Evolutionary conservation across 1,139 yeast species (phyloP), one percentile per base, ranked within the genome.

Genomic region (Suhomyces chickasaworum): DNA sequence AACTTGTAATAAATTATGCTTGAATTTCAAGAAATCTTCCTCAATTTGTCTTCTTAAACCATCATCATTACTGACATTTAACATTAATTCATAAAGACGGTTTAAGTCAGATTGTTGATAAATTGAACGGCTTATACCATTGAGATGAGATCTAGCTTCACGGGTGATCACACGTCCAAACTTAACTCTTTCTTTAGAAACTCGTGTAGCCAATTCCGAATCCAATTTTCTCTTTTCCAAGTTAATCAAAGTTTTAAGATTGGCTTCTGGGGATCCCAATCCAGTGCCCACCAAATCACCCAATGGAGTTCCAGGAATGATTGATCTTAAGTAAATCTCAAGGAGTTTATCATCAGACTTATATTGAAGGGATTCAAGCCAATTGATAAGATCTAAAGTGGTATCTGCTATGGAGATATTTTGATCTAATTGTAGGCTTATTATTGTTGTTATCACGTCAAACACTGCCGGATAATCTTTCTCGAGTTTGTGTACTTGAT

Each of bases 31-130:
- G 55, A 77, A 73, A 41, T 77, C 76, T 21, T 79, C 83, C 63
- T 91, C 96, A 40, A 75, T 66, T 8, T 64, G 58, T n/a, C 78
- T 65, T 53, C 97, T 76, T 42, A 69, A 61, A 0, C 63, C 75
- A 53, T 89, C 96, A 57, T 87, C 87, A 51, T 80, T 74, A 30
- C 84, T 74, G 31, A 79, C 61, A 57, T 86, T 81, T 45, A 90
- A 74, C 46, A 85, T 69, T 45, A 72, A 71, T 31, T 75, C 73
- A 59, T 84, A 87, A 15, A 86, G 68, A 1, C 60, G 55, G 5
- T 81, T 80, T 9, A 89, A 62, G 38, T 75, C 70, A 0, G 87
- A 80, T 8, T 71, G 60, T 41, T 70, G 56, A 54, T 80, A 79
- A 3, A 79, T 64, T 1, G 71, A 66, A 79, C 83, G 84, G 1